Conservation (phyloP, 768 basidiomycete species). For the Erythrobasidium yunnanense region DNA sequence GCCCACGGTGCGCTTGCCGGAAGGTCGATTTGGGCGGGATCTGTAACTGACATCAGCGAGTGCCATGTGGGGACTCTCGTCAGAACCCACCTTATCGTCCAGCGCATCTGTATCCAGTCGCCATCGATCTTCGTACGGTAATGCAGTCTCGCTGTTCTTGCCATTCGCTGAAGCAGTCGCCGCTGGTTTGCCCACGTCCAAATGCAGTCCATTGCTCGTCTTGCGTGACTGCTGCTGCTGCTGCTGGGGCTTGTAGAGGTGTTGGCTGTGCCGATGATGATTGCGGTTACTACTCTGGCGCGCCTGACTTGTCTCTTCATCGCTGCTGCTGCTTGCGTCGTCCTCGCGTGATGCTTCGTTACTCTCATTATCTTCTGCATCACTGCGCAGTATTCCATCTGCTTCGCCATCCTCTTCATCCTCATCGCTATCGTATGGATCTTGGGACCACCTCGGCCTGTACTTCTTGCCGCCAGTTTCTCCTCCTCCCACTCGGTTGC, state of each 20-base stretch:
- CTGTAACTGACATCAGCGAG: not conserved
- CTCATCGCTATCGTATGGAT: slow-evolving; percentile 40
- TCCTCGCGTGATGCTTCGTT: not conserved
- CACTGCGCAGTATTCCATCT: slow-evolving; percentile 47
- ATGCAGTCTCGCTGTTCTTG: too few relatives aligned
- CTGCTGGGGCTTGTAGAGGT: too few relatives aligned
- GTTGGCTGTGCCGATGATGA: too few relatives aligned
- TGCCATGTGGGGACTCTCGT: not conserved
- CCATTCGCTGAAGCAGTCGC: too few relatives aligned
- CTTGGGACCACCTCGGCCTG: slow-evolving; percentile 16
- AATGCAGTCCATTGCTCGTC: too few relatives aligned
- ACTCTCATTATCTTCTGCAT: not conserved
- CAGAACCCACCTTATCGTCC: slow-evolving; percentile 2
- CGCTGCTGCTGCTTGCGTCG: not conserved
- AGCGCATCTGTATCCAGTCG: not conserved
- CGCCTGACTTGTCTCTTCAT: too few relatives aligned
- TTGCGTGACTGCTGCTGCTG: too few relatives aligned
- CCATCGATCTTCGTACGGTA: slow-evolving; percentile 23
- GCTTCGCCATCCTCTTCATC: slow-evolving; percentile 69
- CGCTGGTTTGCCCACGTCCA: too few relatives aligned
- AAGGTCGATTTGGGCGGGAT: slow-evolving; percentile 45
- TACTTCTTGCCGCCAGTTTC: not conserved
- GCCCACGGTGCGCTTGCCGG: slow-evolving; percentile 75
- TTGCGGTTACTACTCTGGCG: too few relatives aligned
- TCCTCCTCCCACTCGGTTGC: slow-evolving; percentile 4